Evolutionary conservation across 2,329 filamentous ascomycete genomes (phyloP), one percentile per base, ranked within the genome.

Genomic region (Neonectria sp.): DNA sequence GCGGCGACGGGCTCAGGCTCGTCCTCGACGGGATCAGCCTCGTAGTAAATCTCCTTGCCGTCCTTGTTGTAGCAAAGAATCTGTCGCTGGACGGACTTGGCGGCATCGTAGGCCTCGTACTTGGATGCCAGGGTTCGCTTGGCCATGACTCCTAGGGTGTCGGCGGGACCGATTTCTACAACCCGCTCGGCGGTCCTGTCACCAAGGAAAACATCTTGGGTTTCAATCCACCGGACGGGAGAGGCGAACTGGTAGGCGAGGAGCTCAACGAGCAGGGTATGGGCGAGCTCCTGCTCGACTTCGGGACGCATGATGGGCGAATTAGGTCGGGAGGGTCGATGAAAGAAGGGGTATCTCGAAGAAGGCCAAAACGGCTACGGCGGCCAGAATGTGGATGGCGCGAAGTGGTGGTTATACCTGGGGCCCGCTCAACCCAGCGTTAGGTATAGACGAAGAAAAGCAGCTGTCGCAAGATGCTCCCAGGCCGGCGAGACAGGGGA

Each of bases 21-120:
- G 65, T 99, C 96, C 78, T 97, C 94, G 33, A 97, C 86, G 0
- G 96, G 96, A 78, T 99, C 96, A 51, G 97, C 95, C 79, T 98
- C 95, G 83, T 99, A 99, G 87, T 99, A 99, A 73, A 99, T 99
- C 82, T 99, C 96, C 82, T 98, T 98, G 63, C 95, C 93, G 79
- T 99, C 96, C 83, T 99, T 99, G 88, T 97, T 98, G 87, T 98
- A 99, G 87, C 96, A 98, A 64, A 99, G 90, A 80, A 99, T 98
- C 82, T 98, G 95, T 81, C 96, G 91, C 84, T 98, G 95, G 49
- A 98, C 92, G 8, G 95, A 98, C 78, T 95, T 95, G 69, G 96
- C 96, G 63, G 96, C 96, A 84, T 99, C 96, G 84, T 98, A 97
- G 71, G 95, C 95, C 87, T 99, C 96, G 83, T 98, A 99, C 84